phyloP scores from a whole-genome alignment of 495 filamentous ascomycete genomes.

The Lichenothelia convexa region DNA sequence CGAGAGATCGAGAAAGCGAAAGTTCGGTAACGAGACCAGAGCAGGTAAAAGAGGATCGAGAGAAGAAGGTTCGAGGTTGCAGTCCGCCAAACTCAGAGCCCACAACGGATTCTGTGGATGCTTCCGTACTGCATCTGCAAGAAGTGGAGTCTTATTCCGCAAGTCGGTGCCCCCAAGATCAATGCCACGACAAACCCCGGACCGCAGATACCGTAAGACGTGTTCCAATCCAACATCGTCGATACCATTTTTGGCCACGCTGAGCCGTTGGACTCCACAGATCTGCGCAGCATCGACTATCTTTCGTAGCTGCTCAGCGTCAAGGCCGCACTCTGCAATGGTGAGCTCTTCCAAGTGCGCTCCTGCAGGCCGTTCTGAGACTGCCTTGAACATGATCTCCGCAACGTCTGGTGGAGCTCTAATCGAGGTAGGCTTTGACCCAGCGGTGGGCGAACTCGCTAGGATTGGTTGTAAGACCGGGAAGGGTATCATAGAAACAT shows the following conservation, averaged over 20 bases:
- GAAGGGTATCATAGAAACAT: conserved; percentile 73
- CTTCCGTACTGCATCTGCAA: conserved; percentile 48
- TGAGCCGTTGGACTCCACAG: conserved; percentile 56
- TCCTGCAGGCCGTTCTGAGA: conserved; percentile 58
- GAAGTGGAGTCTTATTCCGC: conserved; percentile 44
- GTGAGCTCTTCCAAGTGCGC: conserved; percentile 67
- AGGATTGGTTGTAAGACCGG: conserved; percentile 27
- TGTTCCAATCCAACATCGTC: conserved; percentile 54
- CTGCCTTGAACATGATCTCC: conserved; percentile 48
- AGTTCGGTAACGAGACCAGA: conserved; percentile 48
- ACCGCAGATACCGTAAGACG: conserved; percentile 52
- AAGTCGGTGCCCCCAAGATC: conserved; percentile 89
- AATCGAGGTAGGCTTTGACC: conserved; percentile 1
- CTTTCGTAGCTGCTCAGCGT: conserved; percentile 44
- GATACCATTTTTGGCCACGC: conserved; percentile 65
- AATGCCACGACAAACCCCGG: conserved; percentile 65
- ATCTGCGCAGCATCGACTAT: conserved; percentile 60
- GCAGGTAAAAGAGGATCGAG: conserved; percentile 61
- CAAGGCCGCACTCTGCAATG: conserved; percentile 59
- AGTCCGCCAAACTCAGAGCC: conserved; percentile 76
- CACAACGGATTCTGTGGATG: conserved; percentile 46
- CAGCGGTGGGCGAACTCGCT: conserved; percentile 5
- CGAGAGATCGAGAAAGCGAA: conserved; percentile 79
- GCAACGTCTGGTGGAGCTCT: conserved; percentile 29
- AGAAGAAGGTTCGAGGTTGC: conserved; percentile 53